Base-by-base conservation (phyloP, 2,329 filamentous ascomycete genomes). In the Stemphylium beticola region DNA sequence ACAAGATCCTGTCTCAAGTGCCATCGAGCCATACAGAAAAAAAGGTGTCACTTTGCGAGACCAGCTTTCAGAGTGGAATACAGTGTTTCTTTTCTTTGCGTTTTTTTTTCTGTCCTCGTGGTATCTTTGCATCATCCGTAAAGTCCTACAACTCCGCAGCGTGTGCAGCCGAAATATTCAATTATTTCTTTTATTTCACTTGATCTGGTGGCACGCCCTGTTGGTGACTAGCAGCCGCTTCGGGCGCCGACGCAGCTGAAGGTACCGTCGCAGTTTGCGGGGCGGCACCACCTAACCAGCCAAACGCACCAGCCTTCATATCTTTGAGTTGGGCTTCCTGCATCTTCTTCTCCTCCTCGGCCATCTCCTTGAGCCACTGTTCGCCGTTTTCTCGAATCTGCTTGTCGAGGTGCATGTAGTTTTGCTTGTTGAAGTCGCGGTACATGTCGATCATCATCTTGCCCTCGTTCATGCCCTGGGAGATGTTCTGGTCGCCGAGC, bases 381-480 rank as follows among this genome's bases (percentile, higher is more conserved):
- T 93, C 92, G 47, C 93, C 95, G 73, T 98, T 95, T 76, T 96
- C 90, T 41, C 89, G 85, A 67, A 99, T 96, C 79, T 96, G 90
- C 77, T 88, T 88, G 77, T 98, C 93, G 58, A 98, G 83, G 65
- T 88, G 79, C 80, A 96, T 86, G 77, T 98, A 99, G 77, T 93
- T 90, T 75, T 89, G 88, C 78, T 93, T 90, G 31, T 95, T 95
- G 44, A 92, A 85, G 79, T 99, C 95, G 44, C 95, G 87, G 45
- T 95, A 92, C 75, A 96, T 88, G 72, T 99, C 95, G 77, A 93
- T 92, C 63, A 97, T 81, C 91, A 98, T 97, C 85, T 98, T 99
- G 67, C 93, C 95, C 76, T 96, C 88, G 2, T 90, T 87, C 58
- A 95, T 85, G 11, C 90, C 92, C 73, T 96, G 91, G 2, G 84